Evolutionary conservation across 2,329 filamentous ascomycete genomes (phyloP), one percentile per base, ranked within the genome.

Genomic region (Calonectria leucothoes): DNA sequence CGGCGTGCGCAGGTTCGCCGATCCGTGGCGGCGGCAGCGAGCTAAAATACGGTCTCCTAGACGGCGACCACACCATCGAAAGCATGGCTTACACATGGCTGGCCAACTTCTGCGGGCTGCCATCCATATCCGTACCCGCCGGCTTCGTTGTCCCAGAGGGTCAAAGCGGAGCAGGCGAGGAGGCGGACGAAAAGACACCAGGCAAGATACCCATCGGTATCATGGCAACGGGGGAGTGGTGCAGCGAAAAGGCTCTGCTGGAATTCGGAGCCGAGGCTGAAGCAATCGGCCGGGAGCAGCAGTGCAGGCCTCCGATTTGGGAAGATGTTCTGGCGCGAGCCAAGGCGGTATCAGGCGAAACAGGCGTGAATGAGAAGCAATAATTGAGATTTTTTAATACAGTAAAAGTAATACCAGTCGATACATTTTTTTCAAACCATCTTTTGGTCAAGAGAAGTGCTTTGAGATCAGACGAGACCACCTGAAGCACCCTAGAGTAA

Each of bases 211-310:
- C 89, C 0, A 84, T 91, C 3, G 89, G 89, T 2, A 77, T 91
- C 37, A 91, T 91, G 89, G 89, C 85, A 1, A 88, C 86, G 66
- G 89, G 87, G 0, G 89, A 91, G 77, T 91, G 89, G 89, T 87
- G 86, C 0, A 83, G 83, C 6, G 89, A 91, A 78, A 85, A 87
- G 67, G 81, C 83, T 4, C 78, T 91, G 73, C 72, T 91, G 66
- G 81, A 84, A 37, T 89, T 90, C 72, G 89, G 86, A 0, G 80
- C 86, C 4, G 87, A 89, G 55, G 86, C 84, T 0, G 88, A 90
- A 77, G 81, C 83, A 23, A 77, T 85, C 6, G 84, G 84, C 25
- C 64, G 57, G 15, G 51, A 29, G 20, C 29, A 63, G 23, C 42
- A 42, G 27, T 69, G 52, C 11, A 61, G 52, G 20, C 66, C 66